These are phyloP conservation scores for Catunica adiposa DNA, from an alignment of 2,329 filamentous ascomycete species.

Conservation along the genomic window DNA sequence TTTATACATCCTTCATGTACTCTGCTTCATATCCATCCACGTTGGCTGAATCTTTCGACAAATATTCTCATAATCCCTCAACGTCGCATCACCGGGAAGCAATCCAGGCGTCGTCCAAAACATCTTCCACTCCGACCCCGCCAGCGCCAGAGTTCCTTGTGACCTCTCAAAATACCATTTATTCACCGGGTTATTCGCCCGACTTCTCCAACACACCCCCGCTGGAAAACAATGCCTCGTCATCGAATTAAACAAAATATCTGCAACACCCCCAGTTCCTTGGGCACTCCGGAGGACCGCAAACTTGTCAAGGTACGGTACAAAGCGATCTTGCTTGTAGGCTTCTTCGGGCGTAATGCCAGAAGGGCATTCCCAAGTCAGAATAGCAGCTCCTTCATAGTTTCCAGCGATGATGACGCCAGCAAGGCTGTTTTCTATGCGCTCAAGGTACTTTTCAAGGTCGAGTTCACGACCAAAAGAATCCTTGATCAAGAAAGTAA, in stretches of 20 bases:
- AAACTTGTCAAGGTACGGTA: slow-evolving; percentile 96
- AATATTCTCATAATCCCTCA: slow-evolving; percentile 59
- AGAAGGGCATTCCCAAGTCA: slow-evolving; percentile 79
- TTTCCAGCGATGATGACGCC: slow-evolving; percentile 90
- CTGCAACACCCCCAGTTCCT: slow-evolving; percentile 80
- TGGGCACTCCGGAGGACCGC: slow-evolving; percentile 79
- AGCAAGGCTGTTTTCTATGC: slow-evolving; percentile 67
- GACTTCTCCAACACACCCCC: slow-evolving; percentile 83
- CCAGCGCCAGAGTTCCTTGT: slow-evolving; percentile 64
- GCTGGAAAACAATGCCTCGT: slow-evolving; percentile 72
- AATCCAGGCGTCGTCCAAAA: slow-evolving; percentile 80
- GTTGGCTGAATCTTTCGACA: slow-evolving; percentile 48
- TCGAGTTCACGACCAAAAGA: slow-evolving; percentile 79
- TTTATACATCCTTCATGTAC: not conserved
- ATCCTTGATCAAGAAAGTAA: slow-evolving; percentile 81
- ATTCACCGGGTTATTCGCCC: slow-evolving; percentile 86
- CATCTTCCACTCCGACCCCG: slow-evolving; percentile 84
- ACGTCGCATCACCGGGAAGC: slow-evolving; percentile 35
- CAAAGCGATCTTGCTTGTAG: slow-evolving; percentile 43
- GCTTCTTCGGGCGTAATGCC: slow-evolving; percentile 38
- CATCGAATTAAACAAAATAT: slow-evolving; percentile 94
- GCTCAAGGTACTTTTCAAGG: slow-evolving; percentile 61
- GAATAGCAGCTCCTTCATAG: slow-evolving; percentile 86
- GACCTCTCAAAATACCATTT: slow-evolving; percentile 98
- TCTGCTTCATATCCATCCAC: slow-evolving; percentile 25